Evolutionary conservation across 2,329 filamentous ascomycete species (phyloP).

Genomic region (Trichocomaceae sp.): DNA sequence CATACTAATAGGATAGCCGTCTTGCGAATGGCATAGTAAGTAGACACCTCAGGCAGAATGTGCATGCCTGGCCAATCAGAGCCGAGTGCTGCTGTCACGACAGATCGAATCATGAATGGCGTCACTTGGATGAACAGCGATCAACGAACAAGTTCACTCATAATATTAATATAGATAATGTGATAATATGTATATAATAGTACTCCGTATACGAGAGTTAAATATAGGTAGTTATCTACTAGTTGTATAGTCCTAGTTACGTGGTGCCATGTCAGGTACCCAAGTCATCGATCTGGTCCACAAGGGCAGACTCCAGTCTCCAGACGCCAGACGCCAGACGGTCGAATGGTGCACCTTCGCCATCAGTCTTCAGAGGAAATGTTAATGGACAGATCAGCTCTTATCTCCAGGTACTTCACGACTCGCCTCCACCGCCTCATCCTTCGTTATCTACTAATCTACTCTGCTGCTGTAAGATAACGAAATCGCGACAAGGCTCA

Average conservation of each 20-base stretch:
- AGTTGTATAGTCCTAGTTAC: too few species aligned
- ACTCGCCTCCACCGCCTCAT: background rate
- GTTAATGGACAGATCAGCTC: background rate
- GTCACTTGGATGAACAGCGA: background rate
- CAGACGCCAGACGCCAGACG: too few species aligned
- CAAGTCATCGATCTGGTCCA: constrained; percentile 1
- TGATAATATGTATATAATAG: too few species aligned
- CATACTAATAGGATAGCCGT: too few species aligned
- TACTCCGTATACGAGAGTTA: too few species aligned
- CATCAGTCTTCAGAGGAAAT: too few species aligned
- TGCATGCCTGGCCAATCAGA: background rate
- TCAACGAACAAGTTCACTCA: too few species aligned
- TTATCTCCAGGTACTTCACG: background rate
- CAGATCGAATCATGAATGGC: background rate
- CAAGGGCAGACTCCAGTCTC: too few species aligned
- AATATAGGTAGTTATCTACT: background rate
- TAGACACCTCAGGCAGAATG: background rate
- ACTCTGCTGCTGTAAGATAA: too few species aligned
- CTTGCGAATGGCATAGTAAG: background rate
- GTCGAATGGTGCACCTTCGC: too few species aligned
- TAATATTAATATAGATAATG: too few species aligned
- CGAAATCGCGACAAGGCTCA: too few species aligned
- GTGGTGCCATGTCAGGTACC: constrained; percentile 1
- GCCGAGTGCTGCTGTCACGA: background rate
- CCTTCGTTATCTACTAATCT: background rate